phyloP scores from a whole-genome alignment of 1,284 basidiomycete species.

The Wolfiporia cocos region DNA sequence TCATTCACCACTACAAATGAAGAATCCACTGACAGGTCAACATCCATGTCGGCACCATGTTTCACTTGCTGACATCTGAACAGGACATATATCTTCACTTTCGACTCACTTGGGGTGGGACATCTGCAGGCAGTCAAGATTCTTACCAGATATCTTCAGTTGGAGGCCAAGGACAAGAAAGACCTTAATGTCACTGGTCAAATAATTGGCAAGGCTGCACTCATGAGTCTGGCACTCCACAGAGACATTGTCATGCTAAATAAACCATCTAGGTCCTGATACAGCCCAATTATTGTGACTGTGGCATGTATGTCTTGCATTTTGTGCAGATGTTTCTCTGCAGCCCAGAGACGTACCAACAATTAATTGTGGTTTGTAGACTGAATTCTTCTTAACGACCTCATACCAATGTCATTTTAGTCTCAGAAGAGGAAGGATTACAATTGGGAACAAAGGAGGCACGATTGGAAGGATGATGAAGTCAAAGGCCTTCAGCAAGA shows the following conservation, averaged over 20 bases:
- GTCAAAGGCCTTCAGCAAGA: constrained; percentile 29
- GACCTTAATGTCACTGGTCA: constrained; percentile 33
- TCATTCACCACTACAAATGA: constrained; percentile 6
- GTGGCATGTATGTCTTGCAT: constrained; percentile 80
- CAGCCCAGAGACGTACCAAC: constrained; percentile 40
- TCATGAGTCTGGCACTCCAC: constrained; percentile 37
- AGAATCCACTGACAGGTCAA: no score
- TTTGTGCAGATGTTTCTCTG: constrained; percentile 69
- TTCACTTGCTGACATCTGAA: not conserved
- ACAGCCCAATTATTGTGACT: constrained; percentile 84
- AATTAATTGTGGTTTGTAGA: constrained; percentile 44
- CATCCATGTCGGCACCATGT: no score
- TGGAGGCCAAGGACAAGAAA: constrained; percentile 81
- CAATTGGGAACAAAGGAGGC: constrained; percentile 27
- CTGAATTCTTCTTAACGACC: not conserved
- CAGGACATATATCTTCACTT: constrained; percentile 76
- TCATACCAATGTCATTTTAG: constrained; percentile 3
- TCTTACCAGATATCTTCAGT: constrained; percentile 64
- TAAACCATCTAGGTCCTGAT: constrained; percentile 62
- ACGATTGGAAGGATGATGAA: constrained; percentile 41
- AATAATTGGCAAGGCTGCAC: constrained; percentile 39
- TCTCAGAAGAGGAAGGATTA: constrained; percentile 21
- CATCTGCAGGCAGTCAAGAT: constrained; percentile 62
- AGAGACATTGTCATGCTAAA: no score
- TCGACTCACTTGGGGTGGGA: constrained; percentile 78